Base-by-base conservation (phyloP, 2,329 filamentous ascomycete species). In the Scedosporium minutisporum region DNA sequence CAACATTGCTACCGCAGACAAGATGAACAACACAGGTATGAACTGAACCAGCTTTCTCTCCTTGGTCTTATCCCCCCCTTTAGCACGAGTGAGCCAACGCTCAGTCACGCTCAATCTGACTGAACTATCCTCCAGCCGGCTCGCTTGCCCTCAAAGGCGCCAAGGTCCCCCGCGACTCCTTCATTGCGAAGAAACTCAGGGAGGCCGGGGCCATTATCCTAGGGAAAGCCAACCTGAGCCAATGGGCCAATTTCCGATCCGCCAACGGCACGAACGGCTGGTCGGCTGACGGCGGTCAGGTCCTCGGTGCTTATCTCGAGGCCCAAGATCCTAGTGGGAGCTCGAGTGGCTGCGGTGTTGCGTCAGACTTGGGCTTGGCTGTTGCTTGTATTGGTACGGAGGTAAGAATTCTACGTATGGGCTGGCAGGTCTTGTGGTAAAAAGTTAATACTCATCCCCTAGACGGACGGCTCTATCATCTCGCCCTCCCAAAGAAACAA, bases 381-480 rank as follows among this genome's bases (percentile, higher is more conserved):
- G 73, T 82, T 58, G 86, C 82, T 6, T 68, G 80, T 1, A 69
- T 89, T 3, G 87, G 86, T 1, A 85, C 85, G 0, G 87, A 87
- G 69, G 87, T 85, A 0, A 77, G 77, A 66, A 87, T 68, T 38
- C 12, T 38, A 38, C 3, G 3, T 38, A 10, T 10, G 9, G 33
- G 33, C 3, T 10, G 2, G 3, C 33, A 38, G 7, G 9, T 9
- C 33, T 38, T 38, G 33, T 4, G 33, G 12, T 38, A 3, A 4
- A 38, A 14, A 38, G 33, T 10, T 38, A 14, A 38, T 1, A 2
- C 9, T 86, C 0, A 79, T n/a, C 16, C 10, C 6, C 83, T 87
- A 87, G 70, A 89, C 87, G 0, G 78, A 78, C 64, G 87, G 87
- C 3, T 87, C 82, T 18, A 88, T 90, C 62, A 69, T 88, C 3